Conservation (phyloP, 2,329 filamentous ascomycete species). For the Epicoccum sorghinum region DNA sequence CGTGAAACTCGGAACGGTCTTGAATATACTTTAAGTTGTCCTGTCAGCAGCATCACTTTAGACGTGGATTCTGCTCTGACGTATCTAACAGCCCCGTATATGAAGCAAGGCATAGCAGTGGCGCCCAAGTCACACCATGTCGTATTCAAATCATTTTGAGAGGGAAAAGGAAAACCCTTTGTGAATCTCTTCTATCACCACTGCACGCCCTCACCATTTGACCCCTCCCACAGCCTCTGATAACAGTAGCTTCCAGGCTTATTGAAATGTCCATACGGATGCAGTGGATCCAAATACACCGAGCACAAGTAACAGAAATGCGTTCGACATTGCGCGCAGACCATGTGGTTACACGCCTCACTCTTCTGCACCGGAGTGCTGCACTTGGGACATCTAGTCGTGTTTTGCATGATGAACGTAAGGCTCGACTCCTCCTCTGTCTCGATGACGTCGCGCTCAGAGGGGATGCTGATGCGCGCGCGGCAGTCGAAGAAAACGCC, state of each 20-base stretch:
- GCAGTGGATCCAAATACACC: neutral
- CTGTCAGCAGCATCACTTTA: no score
- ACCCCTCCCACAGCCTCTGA: neutral
- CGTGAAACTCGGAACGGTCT: neutral
- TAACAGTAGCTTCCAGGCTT: neutral
- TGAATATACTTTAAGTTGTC: neutral
- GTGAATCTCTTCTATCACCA: neutral
- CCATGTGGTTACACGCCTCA: slow-evolving; percentile 5
- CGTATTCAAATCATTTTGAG: no score
- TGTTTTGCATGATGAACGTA: neutral
- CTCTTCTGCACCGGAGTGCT: neutral
- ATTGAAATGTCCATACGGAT: slow-evolving; percentile 1
- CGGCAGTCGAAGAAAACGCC: slow-evolving; percentile 8
- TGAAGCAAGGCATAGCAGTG: neutral
- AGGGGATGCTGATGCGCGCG: neutral
- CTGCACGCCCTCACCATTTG: neutral
- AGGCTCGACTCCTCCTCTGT: slow-evolving; percentile 1
- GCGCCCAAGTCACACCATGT: no score
- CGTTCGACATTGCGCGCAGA: neutral
- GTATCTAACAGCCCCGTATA: neutral
- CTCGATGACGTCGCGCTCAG: neutral
- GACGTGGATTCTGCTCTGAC: no score
- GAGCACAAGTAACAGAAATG: slow-evolving; percentile 8
- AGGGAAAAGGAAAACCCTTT: no score
- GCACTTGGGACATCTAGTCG: neutral